Evolutionary conservation across 2,329 filamentous ascomycete species (phyloP), one percentile per base, ranked within the genome.

Genomic region (Arthrobotrys iridis): DNA sequence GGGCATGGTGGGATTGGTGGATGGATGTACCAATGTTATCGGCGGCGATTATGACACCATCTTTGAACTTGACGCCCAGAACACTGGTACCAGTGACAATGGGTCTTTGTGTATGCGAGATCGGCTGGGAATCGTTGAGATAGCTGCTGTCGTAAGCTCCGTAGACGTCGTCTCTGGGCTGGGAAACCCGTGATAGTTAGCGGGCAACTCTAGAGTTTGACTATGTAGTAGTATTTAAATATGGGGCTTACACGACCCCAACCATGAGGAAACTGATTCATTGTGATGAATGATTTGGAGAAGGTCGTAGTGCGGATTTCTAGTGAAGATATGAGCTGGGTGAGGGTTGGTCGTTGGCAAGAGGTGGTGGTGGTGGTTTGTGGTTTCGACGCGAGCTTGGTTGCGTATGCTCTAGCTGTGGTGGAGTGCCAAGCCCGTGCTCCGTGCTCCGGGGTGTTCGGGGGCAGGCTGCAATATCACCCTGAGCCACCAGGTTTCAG

Each of bases 101-200:
- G 80, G 95, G 95, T 30, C 89, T 89, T 84, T 97, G 93, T 65
- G 95, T 97, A 84, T 96, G 92, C 81, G 93, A 88, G 82, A 79
- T 84, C 86, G 78, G 78, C 40, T 77, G 59, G 22, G 84, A 81
- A 59, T 84, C 85, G 80, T 92, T 88, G 82, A 98, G 90, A 83
- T 94, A 93, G 72, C 93, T 92, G 81, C 87, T 85, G 84, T 98
- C 92, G 84, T 99, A 99, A 80, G 91, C 86, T 80, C 95, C 95
- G 85, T 98, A 99, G 81, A 98, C 87, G 83, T 99, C 95, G 84
- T 99, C 92, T 87, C 95, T 91, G 82, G 95, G 95, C 95, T 99
- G 81, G 77, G 58, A 63, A 48, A 64, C 45, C 30, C 50, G 50
- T 59, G 50, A 37, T 28, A 50, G 48, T 82, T 85, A 83, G 80